Evolutionary conservation across 2,329 filamentous ascomycete genomes (phyloP).

Genomic region (Monosporascus sp.): DNA sequence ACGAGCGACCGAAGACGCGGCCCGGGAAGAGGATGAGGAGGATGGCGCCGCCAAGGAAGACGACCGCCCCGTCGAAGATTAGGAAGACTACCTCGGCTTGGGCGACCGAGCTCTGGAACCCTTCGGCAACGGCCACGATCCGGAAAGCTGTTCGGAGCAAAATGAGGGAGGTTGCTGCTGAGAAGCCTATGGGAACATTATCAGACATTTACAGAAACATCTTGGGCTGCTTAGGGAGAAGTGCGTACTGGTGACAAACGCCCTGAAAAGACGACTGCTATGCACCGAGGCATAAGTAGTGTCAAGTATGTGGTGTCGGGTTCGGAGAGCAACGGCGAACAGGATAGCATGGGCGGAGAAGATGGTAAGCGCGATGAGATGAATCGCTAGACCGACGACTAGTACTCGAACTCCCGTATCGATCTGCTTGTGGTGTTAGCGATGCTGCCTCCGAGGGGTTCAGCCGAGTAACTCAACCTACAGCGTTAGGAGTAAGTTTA

Average conservation of each 20-base stretch:
- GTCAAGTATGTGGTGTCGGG: conserved; percentile 33
- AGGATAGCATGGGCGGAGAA: conserved; percentile 34
- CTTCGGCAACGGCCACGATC: conserved; percentile 18
- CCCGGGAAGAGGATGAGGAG: conserved; percentile 22
- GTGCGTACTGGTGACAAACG: conserved; percentile 39
- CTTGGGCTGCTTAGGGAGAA: neutral
- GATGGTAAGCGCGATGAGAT: conserved; percentile 34
- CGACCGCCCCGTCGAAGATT: conserved; percentile 21
- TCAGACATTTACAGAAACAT: neutral
- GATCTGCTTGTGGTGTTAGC: conserved; percentile 8
- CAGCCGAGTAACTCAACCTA: conserved; percentile 19
- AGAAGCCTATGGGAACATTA: conserved; percentile 11
- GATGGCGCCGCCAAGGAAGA: conserved; percentile 16
- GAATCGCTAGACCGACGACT: conserved; percentile 40
- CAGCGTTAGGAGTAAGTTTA: conserved; percentile 27
- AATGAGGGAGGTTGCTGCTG: conserved; percentile 15
- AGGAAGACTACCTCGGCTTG: conserved; percentile 21
- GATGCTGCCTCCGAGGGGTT: neutral
- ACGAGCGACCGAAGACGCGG: conserved; percentile 16
- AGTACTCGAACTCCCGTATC: conserved; percentile 31
- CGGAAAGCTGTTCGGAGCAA: conserved; percentile 23
- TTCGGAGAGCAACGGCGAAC: conserved; percentile 35
- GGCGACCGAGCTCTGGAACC: conserved; percentile 17
- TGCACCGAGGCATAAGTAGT: conserved; percentile 35
- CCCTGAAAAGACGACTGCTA: conserved; percentile 35